phyloP scores from a whole-genome alignment of 2,329 filamentous ascomycete genomes.

The Cryphonectria radicalis region DNA sequence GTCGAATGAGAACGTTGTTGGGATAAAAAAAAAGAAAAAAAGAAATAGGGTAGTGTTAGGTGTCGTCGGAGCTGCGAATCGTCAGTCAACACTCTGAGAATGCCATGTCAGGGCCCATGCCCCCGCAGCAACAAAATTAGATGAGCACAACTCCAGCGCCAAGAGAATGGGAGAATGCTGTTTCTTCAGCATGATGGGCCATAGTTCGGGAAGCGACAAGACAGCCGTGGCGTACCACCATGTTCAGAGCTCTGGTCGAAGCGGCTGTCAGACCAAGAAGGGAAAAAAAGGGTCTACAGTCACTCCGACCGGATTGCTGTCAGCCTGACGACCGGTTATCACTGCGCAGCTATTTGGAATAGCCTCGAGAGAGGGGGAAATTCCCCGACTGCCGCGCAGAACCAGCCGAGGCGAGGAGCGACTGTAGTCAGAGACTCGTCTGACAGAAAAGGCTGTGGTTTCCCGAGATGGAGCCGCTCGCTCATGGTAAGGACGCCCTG shows the following conservation, averaged over 20 bases:
- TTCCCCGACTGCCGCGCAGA: neutral
- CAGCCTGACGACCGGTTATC: neutral
- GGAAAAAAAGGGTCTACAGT: neutral
- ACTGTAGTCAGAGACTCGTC: slow-evolving; percentile 16
- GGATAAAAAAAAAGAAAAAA: neutral
- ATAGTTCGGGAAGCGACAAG: slow-evolving; percentile 21
- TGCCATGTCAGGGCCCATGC: neutral
- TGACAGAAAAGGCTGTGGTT: slow-evolving; percentile 13
- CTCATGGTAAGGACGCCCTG: neutral
- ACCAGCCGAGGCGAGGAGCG: slow-evolving; percentile 14
- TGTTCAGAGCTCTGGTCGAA: neutral
- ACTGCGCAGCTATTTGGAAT: neutral
- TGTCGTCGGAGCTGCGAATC: slow-evolving; percentile 6
- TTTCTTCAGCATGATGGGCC: slow-evolving; percentile 13
- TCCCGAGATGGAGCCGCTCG: neutral
- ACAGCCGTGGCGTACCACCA: slow-evolving; percentile 1
- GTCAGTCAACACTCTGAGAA: slow-evolving; percentile 16
- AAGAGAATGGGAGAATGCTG: neutral
- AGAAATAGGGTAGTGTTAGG: neutral
- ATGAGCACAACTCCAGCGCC: neutral
- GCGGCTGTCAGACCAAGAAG: neutral
- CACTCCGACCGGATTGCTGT: slow-evolving; percentile 3
- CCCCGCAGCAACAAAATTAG: neutral
- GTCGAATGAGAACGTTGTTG: slow-evolving; percentile 7
- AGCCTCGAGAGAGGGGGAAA: neutral